Base-by-base conservation (phyloP, 2,329 filamentous ascomycete genomes). In the Cercospora janseana region DNA sequence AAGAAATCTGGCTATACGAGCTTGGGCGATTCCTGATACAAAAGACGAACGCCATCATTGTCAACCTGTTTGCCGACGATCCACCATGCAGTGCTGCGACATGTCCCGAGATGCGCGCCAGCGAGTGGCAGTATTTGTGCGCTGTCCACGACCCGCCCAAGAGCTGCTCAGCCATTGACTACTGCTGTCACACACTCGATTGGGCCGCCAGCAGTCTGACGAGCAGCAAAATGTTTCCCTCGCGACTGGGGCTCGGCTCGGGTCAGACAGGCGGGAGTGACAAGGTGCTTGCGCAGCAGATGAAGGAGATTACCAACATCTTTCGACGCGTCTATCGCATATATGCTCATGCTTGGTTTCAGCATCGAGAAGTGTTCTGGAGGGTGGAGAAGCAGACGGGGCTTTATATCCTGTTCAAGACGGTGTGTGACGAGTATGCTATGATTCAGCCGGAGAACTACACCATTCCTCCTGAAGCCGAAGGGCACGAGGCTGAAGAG, bases 341-440 rank as follows among this genome's bases (percentile, higher is more conserved):
- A 70, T 98, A 97, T 67, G 93, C 93, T 38, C 93, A 98, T 68
- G 93, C 93, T 6, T 98, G 93, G 93, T 98, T 96, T 69, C 90
- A 96, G 72, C 93, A 98, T 69, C 82, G 91, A 37, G 86, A 87
- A 48, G 88, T 96, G 46, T 98, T 97, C 69, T 97, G 92, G 90
- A 83, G 87, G 31, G 86, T 97, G 1, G 93, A 98, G 72, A 81
- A 82, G 7, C 83, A 90, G 67, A 89, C 88, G n/a, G 93, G 93
- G 0, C 74, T 98, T 8, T 98, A 98, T 68, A 82, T 95, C 51
- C 86, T 98, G 64, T 98, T 97, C 78, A 97, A 96, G 77, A 93
- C 87, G 0, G 91, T 97, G 16, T 97, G 92, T 70, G 93, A 98
- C 68, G 79, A 86, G 61, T 96, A 95, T 70, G 85, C 86, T 60